These are phyloP conservation scores for Pseudozyma pruni DNA, from an alignment of 1,284 basidiomycete species.

Conservation along the genomic window DNA sequence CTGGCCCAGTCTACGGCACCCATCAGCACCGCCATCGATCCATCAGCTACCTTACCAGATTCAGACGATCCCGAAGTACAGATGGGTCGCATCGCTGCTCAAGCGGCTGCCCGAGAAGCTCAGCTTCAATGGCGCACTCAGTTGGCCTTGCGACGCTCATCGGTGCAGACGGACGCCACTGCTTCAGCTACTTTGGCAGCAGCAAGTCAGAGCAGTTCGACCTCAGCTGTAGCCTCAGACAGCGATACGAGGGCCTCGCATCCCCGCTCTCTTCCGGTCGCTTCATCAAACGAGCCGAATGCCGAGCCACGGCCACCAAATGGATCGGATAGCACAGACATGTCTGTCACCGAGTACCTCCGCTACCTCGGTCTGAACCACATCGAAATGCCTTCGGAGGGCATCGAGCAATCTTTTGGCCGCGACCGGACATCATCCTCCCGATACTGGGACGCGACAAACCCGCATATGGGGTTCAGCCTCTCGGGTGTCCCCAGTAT, in stretches of 20 bases:
- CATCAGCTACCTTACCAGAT: constrained; percentile 5
- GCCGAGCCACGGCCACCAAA: neutral
- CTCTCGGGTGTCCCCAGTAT: constrained; percentile 60
- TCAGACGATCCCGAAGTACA: constrained; percentile 26
- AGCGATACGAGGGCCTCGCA: neutral
- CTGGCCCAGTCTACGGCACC: constrained; percentile 2
- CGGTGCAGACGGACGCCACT: constrained; percentile 13
- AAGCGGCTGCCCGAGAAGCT: constrained; percentile 50
- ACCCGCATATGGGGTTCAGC: constrained; percentile 46
- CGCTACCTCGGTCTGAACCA: constrained; percentile 50
- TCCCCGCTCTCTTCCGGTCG: neutral
- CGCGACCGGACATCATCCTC: constrained; percentile 6
- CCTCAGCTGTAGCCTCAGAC: neutral
- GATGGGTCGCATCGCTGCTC: constrained; percentile 49
- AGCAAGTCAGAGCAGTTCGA: too few relatives aligned
- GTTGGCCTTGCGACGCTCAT: constrained; percentile 30
- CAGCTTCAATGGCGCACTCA: constrained; percentile 52
- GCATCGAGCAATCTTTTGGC: constrained; percentile 48
- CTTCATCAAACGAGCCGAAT: neutral
- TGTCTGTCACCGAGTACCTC: constrained; percentile 42
- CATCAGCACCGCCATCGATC: constrained; percentile 24
- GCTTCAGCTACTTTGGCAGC: too few relatives aligned
- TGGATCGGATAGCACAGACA: constrained; percentile 5
- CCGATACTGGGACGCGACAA: constrained; percentile 39
- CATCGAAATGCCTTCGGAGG: constrained; percentile 45